Evolutionary conservation across 202 grass and related monocot genomes (phyloP).

Genomic region (Panicum virgatum): DNA sequence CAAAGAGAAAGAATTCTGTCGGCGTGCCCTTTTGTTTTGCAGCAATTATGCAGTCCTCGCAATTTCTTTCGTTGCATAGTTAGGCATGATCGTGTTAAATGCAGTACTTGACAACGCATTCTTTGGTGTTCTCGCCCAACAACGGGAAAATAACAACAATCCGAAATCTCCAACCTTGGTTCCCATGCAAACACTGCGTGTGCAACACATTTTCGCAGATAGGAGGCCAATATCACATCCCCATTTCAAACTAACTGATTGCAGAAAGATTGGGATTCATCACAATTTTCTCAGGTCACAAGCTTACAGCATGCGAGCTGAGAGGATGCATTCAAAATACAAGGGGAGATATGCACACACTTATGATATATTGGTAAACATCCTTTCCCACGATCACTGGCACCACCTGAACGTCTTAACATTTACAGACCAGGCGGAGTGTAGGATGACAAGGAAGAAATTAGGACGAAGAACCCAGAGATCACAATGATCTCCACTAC

Average conservation of each 20-base stretch:
- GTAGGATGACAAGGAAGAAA: slow-evolving; percentile 44
- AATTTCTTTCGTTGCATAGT: no score
- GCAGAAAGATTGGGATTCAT: slow-evolving; percentile 32
- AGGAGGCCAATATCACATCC: slow-evolving; percentile 1
- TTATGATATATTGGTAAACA: slow-evolving; percentile 36
- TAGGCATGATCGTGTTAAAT: no score
- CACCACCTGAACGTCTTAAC: slow-evolving; percentile 51
- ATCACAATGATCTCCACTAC: slow-evolving; percentile 26
- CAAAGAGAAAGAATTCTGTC: no score
- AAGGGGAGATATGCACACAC: slow-evolving; percentile 45
- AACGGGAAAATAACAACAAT: no score
- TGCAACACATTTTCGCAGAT: background rate
- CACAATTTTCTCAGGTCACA: slow-evolving; percentile 36
- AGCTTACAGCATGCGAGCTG: slow-evolving; percentile 28
- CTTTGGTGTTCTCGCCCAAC: no score
- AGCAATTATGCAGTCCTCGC: no score
- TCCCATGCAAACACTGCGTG: background rate
- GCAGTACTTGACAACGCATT: no score
- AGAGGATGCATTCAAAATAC: slow-evolving; percentile 16
- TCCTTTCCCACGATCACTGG: slow-evolving; percentile 33
- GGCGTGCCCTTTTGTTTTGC: no score
- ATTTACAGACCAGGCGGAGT: slow-evolving; percentile 74
- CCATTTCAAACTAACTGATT: background rate
- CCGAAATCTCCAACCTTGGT: background rate
- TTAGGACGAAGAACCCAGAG: slow-evolving; percentile 26